A percentile compares a stretch with the other conserved stretches of the same genome.
phyloP scores from a whole-genome alignment of 306 rosid genomes.

The Comarum palustre region DNA sequence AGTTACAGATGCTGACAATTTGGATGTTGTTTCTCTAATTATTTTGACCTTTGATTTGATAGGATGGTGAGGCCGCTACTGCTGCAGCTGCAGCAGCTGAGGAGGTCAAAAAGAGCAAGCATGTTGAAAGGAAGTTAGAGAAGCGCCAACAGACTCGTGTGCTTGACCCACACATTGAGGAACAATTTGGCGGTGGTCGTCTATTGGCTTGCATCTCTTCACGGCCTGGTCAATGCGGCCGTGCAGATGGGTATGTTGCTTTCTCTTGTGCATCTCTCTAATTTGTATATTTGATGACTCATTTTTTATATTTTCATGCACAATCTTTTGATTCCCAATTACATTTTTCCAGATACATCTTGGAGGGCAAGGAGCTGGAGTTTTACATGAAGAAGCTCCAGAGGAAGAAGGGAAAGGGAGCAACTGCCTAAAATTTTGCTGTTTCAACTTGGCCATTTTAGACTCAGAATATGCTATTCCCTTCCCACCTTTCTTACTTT shows the following conservation, averaged over 20 bases:
- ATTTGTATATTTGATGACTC: no score
- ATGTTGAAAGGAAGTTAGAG: slow-evolving; percentile 48
- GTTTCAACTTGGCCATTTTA: neutral
- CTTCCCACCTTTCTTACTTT: neutral
- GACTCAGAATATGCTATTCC: neutral
- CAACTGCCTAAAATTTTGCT: slow-evolving; percentile 24
- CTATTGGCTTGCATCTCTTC: slow-evolving; percentile 59
- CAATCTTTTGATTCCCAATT: neutral
- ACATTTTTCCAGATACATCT: slow-evolving; percentile 24
- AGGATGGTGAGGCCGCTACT: slow-evolving; percentile 44
- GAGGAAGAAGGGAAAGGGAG: slow-evolving; percentile 37
- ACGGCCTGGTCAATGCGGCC: slow-evolving; percentile 64
- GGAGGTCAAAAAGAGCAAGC: slow-evolving; percentile 57
- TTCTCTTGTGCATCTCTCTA: neutral
- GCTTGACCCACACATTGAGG: slow-evolving; percentile 55
- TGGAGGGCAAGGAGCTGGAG: slow-evolving; percentile 36
- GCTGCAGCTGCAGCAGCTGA: slow-evolving; percentile 32
- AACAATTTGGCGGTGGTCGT: slow-evolving; percentile 56
- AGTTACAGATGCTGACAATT: neutral
- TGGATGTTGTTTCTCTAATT: neutral
- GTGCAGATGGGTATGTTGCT: slow-evolving; percentile 51
- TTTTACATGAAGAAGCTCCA: slow-evolving; percentile 41
- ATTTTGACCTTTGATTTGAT: slow-evolving; percentile 1
- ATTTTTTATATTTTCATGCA: neutral
- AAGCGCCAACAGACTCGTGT: slow-evolving; percentile 43